Base-by-base conservation (phyloP, 371 early-diverging fungal genomes). In the Vairimorpha apis region DNA sequence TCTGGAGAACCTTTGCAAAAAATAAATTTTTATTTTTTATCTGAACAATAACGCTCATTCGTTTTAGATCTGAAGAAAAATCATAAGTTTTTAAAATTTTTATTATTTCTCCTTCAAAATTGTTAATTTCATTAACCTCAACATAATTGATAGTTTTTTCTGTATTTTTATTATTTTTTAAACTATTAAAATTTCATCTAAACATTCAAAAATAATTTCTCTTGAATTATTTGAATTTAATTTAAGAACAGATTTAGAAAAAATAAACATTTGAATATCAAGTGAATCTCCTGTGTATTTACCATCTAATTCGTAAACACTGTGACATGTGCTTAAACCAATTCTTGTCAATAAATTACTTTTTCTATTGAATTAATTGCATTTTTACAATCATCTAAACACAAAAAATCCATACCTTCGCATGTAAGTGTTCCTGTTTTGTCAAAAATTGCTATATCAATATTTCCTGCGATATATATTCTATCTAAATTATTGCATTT, bases 401-500 rank as follows among this genome's bases (percentile, higher is more conserved):
- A 94, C 51, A 92, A 86, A 10, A 97, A 90, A 77, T 95, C 97
- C 51, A 99, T 83, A 0, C 94, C 95, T 76, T 95, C 95, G 78
- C 94, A 92, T 0, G 98, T 97, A 55, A 99, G 81, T 3, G 98
- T 99, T 0, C 98, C 98, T 3, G 98, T 98, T 82, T 99, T 99
- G 85, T 99, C 99, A 86, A 98, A 98, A 73, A 92, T 90, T 86
- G 93, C 91, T 38, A 92, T 88, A 75, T 95, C 90, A 53, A 96
- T 83, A 74, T 91, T 91, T 43, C 98, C 97, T 41, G 93, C 89
- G 67, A 94, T 88, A 78, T 94, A 94, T 51, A 97, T 93, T 16
- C 92, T 85, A 1, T 92, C 88, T 0, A 93, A 92, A 47, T 90
- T 88, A 64, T 90, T 95, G 80, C 96, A 95, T 82, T 88, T 91